phyloP scores from a whole-genome alignment of 2,329 filamentous ascomycete species.

The Pseudocercospora macadamiae region DNA sequence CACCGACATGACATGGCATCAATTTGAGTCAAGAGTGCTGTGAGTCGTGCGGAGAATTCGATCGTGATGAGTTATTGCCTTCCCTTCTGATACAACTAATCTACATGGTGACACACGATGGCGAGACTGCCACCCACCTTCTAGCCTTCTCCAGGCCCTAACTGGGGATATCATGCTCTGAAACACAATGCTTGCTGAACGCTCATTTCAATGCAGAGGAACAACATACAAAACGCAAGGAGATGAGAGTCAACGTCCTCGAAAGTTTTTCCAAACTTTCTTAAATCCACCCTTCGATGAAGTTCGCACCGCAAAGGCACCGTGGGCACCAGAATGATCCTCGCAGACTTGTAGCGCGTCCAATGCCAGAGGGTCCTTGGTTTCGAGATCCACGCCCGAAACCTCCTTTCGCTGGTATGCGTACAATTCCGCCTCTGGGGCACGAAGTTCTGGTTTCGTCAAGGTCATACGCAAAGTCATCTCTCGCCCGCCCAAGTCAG shows the following conservation, averaged over 20 bases:
- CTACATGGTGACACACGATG: conserved; percentile 1
- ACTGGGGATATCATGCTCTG: background rate
- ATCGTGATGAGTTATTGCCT: background rate
- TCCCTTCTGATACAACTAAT: background rate
- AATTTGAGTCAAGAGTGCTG: background rate
- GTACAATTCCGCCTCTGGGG: conserved; percentile 72
- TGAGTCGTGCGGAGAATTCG: background rate
- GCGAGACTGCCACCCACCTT: background rate
- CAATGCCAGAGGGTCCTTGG: conserved; percentile 58
- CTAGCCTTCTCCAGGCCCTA: background rate
- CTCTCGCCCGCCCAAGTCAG: conserved; percentile 58
- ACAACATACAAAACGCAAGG: background rate
- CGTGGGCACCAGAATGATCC: conserved; percentile 42
- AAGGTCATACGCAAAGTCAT: conserved; percentile 98
- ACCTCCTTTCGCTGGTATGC: conserved; percentile 45
- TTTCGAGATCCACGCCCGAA: conserved; percentile 27
- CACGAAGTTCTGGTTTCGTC: conserved; percentile 82
- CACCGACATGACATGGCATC: background rate
- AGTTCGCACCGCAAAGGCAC: conserved; percentile 46
- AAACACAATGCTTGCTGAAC: conserved; percentile 3
- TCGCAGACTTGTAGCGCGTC: conserved; percentile 52
- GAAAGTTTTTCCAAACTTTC: conserved; percentile 31
- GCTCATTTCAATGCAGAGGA: background rate
- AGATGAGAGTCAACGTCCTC: conserved; percentile 20
- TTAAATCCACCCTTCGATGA: conserved; percentile 28